These are phyloP conservation scores for Pascua guehoae DNA, from an alignment of 1,284 basidiomycete species.

Conservation along the genomic window DNA sequence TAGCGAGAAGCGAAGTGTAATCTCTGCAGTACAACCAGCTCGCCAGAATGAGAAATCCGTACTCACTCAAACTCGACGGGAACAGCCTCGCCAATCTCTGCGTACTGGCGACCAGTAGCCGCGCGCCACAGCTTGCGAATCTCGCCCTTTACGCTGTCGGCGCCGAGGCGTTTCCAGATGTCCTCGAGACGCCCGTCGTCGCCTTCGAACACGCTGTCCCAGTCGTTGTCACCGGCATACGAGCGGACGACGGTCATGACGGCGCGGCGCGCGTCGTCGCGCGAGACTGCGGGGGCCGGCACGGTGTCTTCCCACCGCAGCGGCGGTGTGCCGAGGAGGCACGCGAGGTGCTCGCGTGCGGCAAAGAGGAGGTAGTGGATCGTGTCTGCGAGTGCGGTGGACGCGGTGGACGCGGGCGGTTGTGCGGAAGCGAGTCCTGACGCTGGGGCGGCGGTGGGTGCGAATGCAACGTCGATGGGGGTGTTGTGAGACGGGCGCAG, in stretches of 20 bases:
- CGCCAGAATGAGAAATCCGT: constrained; percentile 15
- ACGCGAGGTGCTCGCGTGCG: constrained; percentile 37
- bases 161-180: constrained; percentile 18
- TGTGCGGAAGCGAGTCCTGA: background rate
- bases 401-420: background rate
- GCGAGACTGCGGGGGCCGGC: constrained; percentile 30
- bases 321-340: constrained; percentile 18
- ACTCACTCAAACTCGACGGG: constrained; percentile 32
- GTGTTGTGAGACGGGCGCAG: background rate
- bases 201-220: constrained; percentile 31
- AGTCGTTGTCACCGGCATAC: constrained; percentile 25
- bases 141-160: constrained; percentile 17
- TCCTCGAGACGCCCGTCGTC: constrained; percentile 13
- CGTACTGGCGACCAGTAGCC: constrained; percentile 21
- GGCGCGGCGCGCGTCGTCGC: constrained; percentile 27
- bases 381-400: constrained; percentile 30
- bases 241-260: constrained; percentile 34
- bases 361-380: constrained; percentile 44
- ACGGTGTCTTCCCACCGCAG: constrained; percentile 35
- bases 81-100: constrained; percentile 20
- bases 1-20: background rate
- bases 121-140: constrained; percentile 24
- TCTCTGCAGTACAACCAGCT: constrained; percentile 11
- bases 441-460: background rate
- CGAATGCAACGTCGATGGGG: background rate